These are phyloP conservation scores for Hondaea fermentalgiana DNA, from an alignment of 108 stramenopile genomes.

Conservation along the genomic window DNA sequence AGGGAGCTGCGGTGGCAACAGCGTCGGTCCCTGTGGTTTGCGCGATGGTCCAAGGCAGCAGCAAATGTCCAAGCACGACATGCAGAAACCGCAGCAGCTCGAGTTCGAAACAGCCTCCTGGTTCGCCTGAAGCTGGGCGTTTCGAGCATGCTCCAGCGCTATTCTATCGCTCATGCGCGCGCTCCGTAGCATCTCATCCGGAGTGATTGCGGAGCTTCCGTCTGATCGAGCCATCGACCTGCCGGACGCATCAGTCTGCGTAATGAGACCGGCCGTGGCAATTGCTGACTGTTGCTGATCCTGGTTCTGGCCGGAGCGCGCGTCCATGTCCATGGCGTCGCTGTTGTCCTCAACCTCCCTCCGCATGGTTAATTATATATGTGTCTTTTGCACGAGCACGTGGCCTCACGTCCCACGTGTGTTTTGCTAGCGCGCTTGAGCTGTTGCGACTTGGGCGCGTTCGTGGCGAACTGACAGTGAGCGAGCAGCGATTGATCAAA, in stretches of 20 bases:
- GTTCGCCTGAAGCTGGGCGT: not conserved
- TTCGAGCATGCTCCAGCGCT: not conserved
- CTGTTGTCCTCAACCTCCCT: too few species aligned
- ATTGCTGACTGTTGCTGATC: too few species aligned
- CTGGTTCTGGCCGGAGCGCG: too few species aligned
- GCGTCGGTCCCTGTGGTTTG: not conserved
- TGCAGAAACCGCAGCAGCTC: not conserved
- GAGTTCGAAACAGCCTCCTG: not conserved
- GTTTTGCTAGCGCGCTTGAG: too few species aligned
- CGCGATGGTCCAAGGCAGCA: not conserved
- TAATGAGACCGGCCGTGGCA: not conserved
- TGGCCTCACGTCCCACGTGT: too few species aligned
- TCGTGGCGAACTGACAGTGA: too few species aligned
- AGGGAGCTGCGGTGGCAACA: conserved; percentile 4
- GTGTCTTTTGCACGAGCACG: too few species aligned
- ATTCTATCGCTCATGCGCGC: not conserved
- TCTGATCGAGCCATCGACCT: not conserved
- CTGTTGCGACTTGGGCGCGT: too few species aligned
- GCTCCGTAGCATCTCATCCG: not conserved
- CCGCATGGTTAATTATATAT: too few species aligned
- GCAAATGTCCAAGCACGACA: not conserved
- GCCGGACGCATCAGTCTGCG: not conserved
- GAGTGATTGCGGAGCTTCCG: not conserved
- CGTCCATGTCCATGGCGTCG: too few species aligned
- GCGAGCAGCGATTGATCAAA: too few species aligned